Base-by-base conservation (phyloP, 2,329 filamentous ascomycete genomes). In the Pestalotiopsis sp. region DNA sequence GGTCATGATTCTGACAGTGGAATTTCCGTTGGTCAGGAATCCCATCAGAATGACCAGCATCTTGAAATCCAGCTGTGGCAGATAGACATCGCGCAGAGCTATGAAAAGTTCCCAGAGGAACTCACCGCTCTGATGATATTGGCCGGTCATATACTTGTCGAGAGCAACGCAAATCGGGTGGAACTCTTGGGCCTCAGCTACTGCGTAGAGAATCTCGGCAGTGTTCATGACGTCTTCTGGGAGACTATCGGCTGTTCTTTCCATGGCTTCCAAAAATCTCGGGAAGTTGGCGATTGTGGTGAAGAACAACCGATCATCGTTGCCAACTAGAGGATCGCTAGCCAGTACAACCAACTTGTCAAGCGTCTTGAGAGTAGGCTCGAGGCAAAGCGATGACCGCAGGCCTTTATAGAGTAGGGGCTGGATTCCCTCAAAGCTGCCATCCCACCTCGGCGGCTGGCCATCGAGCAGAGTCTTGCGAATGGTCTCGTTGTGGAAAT, bases 231-330 rank as follows among this genome's bases (percentile, higher is more conserved):
- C 86, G 35, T 85, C 81, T 1, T 84, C 81, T 61, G 90, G 86
- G 3, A 88, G 85, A 3, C 79, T 79, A 2, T 84, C 83, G 55
- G 79, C 79, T 1, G 84, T 83, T 55, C 89, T 84, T 67, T 97
- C 94, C 76, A 97, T 90, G 6, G 91, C 89, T 69, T 94, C 87
- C 64, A 98, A 81, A 75, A 97, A 95, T 20, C 92, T 87, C 0
- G 96, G 95, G 57, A 98, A 86, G 71, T 98, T 98, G n/a, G 94
- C 95, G 26, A 98, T 81, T n/a, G 96, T 82, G 0, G 92, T 89
- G 78, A 96, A 97, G 68, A 98, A 89, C 0, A 99, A 82, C 1
- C 95, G 89, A 71, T 88, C 92, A 65, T 94, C 91, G 68, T 93
- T 90, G 4, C 97, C 97, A 63, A 97, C 89, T 2, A 99, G 85